Evolutionary conservation across 1,284 basidiomycete species (phyloP).

Genomic region (Peniophora sp.): DNA sequence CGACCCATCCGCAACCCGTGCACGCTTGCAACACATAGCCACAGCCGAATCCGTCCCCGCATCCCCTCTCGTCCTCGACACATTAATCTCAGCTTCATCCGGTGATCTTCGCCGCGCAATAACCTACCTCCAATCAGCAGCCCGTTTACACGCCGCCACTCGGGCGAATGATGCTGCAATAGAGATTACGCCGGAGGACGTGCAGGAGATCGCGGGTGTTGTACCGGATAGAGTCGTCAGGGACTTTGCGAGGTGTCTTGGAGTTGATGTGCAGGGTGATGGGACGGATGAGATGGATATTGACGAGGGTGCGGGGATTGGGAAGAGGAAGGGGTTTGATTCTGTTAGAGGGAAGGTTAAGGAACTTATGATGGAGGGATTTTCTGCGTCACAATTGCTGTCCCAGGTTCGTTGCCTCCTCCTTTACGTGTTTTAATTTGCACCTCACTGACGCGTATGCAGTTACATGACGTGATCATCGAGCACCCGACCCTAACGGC

Average conservation of each 20-base stretch:
- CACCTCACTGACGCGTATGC: slow-evolving; percentile 6
- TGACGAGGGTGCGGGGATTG: slow-evolving; percentile 23
- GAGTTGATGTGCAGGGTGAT: slow-evolving; percentile 52
- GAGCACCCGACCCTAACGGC: slow-evolving; percentile 76
- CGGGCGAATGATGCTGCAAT: slow-evolving; percentile 49
- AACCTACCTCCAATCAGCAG: slow-evolving; percentile 95
- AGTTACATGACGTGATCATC: slow-evolving; percentile 91
- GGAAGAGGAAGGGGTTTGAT: slow-evolving; percentile 49
- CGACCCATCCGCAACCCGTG: slow-evolving; percentile 69
- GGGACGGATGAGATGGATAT: slow-evolving; percentile 36
- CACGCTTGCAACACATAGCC: slow-evolving; percentile 80
- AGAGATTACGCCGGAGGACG: slow-evolving; percentile 60
- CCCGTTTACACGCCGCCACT: slow-evolving; percentile 71
- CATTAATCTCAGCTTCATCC: slow-evolving; percentile 75
- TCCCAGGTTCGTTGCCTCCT: slow-evolving; percentile 61
- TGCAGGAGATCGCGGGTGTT: slow-evolving; percentile 97
- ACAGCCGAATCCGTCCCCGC: slow-evolving; percentile 47
- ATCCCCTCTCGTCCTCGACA: slow-evolving; percentile 48
- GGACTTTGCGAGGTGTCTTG: slow-evolving; percentile 66
- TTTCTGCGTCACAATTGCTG: slow-evolving; percentile 87
- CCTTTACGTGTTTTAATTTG: neutral
- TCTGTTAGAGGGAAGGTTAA: slow-evolving; percentile 69
- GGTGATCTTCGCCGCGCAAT: slow-evolving; percentile 98
- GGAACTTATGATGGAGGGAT: slow-evolving; percentile 79
- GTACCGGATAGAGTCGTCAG: slow-evolving; percentile 76